phyloP scores from a whole-genome alignment of 129 eudicot species.

The Pittosporum tobira region DNA sequence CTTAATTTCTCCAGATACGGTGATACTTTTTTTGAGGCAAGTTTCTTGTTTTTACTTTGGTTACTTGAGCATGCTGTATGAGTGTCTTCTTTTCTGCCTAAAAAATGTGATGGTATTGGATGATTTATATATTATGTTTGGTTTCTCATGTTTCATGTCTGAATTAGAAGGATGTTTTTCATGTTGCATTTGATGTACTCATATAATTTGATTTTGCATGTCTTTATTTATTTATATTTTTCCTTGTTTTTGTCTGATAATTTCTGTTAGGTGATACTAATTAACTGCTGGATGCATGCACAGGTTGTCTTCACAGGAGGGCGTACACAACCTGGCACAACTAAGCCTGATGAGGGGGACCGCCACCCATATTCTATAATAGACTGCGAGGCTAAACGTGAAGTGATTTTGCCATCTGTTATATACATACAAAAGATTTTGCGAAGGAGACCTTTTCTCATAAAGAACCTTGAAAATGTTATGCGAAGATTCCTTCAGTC shows the following conservation, averaged over 20 bases:
- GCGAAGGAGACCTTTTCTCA: slow-evolving; percentile 86
- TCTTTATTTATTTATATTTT: not conserved
- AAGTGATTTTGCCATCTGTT: slow-evolving; percentile 75
- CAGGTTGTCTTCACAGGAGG: slow-evolving; percentile 96
- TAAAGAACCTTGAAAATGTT: slow-evolving; percentile 96
- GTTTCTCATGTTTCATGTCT: not conserved
- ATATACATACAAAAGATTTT: slow-evolving; percentile 84
- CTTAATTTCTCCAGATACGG: slow-evolving; percentile 96
- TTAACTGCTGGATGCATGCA: not conserved
- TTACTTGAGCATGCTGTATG: not conserved
- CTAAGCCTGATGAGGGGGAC: slow-evolving; percentile 96
- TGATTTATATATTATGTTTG: no score
- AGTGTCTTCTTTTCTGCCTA: not conserved
- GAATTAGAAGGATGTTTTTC: not conserved
- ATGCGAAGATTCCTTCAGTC: slow-evolving; percentile 91
- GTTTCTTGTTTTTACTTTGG: not conserved
- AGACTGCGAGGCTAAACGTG: slow-evolving; percentile 83
- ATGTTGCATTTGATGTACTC: not conserved
- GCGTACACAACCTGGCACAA: slow-evolving; percentile 96
- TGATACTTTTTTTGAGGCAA: slow-evolving; percentile 96
- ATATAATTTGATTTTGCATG: not conserved
- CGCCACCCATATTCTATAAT: slow-evolving; percentile 71
- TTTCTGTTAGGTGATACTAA: not conserved
- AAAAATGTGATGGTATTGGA: not conserved
- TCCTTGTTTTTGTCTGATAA: no score